A percentile compares a stretch with the other conserved stretches of the same genome.
phyloP scores from a whole-genome alignment of 805 yeast species.

The Geotrichum ghanense region DNA sequence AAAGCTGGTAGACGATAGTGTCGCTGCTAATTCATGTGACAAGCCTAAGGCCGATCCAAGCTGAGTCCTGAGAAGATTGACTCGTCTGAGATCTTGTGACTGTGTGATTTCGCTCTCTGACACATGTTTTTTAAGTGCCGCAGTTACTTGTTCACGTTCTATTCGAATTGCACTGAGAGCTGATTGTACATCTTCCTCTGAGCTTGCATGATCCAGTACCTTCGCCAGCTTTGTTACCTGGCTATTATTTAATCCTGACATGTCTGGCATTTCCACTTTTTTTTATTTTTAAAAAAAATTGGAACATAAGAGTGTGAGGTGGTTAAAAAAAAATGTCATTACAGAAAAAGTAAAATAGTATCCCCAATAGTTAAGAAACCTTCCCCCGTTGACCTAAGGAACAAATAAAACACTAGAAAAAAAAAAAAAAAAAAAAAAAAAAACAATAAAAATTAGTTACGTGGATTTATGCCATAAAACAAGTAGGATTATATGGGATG shows the following conservation, averaged over 20 bases:
- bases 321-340: no score
- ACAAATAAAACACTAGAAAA: no score
- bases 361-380: no score
- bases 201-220: not conserved
- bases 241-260: not conserved
- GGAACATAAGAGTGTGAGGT: no score
- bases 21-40: slow-evolving; percentile 43
- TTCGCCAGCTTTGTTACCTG: not conserved
- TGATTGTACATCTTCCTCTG: not conserved
- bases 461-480: no score
- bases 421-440: no score
- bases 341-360: no score
- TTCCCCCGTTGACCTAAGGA: no score
- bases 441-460: no score
- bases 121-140: slow-evolving; percentile 7
- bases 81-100: slow-evolving; percentile 15
- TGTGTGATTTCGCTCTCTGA: slow-evolving; percentile 10
- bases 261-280: not conserved
- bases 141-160: not conserved
- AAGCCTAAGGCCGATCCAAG: slow-evolving; percentile 23
- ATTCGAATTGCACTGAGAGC: not conserved
- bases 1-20: slow-evolving; percentile 49
- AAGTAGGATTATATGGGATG: no score
- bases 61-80: slow-evolving; percentile 21
- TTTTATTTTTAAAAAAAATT: no score